Conservation (phyloP, 2,329 filamentous ascomycete species). For the Calonectria leucothoes region DNA sequence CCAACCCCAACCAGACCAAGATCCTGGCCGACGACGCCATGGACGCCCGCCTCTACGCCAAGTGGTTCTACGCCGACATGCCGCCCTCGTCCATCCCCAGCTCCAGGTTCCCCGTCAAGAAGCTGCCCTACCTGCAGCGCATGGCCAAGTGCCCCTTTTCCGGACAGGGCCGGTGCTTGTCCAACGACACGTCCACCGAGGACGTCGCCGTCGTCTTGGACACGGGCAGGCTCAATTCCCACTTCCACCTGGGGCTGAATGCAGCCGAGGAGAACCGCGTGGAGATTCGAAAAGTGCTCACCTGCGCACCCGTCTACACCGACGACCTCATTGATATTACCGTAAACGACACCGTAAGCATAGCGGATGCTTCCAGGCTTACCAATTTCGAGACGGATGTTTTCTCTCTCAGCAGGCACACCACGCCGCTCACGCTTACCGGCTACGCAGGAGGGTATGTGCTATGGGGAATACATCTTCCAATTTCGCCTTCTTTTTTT, state of each 20-base stretch:
- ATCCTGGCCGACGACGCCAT: not conserved
- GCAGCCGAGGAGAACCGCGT: not conserved
- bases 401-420: not conserved
- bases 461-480: not conserved
- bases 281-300: not conserved
- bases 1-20: not conserved
- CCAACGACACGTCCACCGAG: not conserved
- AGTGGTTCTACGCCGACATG: slow-evolving; percentile 3
- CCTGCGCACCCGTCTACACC: not conserved
- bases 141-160: not conserved
- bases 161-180: not conserved
- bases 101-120: not conserved
- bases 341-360: not conserved
- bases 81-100: not conserved
- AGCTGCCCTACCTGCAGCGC: not conserved
- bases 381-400: not conserved
- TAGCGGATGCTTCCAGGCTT: not conserved
- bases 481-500: too few relatives aligned
- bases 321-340: not conserved
- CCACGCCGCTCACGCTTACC: not conserved
- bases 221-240: not conserved
- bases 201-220: not conserved
- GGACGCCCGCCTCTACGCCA: not conserved
- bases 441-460: not conserved
- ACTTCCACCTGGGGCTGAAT: not conserved